Conservation (phyloP, 768 basidiomycete species). For the Mycena indigotica region DNA sequence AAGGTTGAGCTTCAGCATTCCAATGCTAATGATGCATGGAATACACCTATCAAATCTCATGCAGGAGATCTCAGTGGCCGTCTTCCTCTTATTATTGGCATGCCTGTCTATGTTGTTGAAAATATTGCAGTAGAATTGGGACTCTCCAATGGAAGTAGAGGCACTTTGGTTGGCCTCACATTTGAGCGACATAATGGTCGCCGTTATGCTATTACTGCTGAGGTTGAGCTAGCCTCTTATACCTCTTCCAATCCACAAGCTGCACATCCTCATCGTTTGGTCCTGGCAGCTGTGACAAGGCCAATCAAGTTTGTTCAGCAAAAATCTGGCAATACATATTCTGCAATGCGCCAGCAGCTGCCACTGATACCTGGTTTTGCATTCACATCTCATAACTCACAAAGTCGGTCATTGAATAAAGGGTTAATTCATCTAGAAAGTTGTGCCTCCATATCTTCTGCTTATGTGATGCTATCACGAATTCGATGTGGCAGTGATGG, state of each 20-base stretch:
- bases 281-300: background rate
- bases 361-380: constrained; percentile 18
- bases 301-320: background rate
- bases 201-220: constrained; percentile 17
- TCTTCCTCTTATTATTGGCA: constrained; percentile 15
- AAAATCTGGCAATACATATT: background rate
- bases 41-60: constrained; percentile 12
- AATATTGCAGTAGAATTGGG: constrained; percentile 24
- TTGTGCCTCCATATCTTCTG: constrained; percentile 8
- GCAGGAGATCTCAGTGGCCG: constrained; percentile 19
- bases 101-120: constrained; percentile 20
- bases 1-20: background rate
- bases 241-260: background rate
- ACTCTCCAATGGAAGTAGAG: constrained; percentile 18
- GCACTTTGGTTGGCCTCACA: constrained; percentile 9
- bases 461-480: constrained; percentile 23
- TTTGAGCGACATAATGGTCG: constrained; percentile 7
- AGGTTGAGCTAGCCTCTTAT: constrained; percentile 17
- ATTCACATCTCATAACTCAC: constrained; percentile 19
- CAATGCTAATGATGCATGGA: constrained; percentile 20
- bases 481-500: constrained; percentile 12
- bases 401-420: constrained; percentile 17
- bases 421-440: constrained; percentile 16
- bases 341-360: constrained; percentile 10
- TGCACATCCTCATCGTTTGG: constrained; percentile 5